Base-by-base conservation (phyloP, 192 early-diverging fungal species). In the Umbelopsis isabellina region DNA sequence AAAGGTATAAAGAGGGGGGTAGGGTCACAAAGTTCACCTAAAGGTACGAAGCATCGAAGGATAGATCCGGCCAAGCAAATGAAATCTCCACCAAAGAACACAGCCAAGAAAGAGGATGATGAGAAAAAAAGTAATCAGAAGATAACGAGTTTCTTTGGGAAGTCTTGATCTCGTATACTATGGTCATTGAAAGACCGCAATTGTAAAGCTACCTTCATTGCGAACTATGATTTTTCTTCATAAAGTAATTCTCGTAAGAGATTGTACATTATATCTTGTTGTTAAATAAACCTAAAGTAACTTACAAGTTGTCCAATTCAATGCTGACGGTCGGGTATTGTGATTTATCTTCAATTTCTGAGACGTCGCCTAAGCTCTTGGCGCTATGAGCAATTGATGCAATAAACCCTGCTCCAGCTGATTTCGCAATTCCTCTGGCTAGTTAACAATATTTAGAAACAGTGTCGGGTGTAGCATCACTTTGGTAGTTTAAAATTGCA, bases 121-220 rank as follows among this genome's bases (percentile, higher is more conserved):
- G 33, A 61, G 33, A 30, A 18, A 15, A 61, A 35, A 16, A 61
- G 30, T n/a, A 61, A 61, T 30, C 27, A 61, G 33, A 61, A 61
- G 30, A 61, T 61, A 35, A 61, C 55, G 12, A 61, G 55, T 61
- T 61, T 61, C 55, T 61, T 61, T 61, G 16, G 27, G 3, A 61
- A 35, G 30, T 53, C 51, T 12, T 53, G 5, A 35, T 25, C 12
- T 27, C 7, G 25, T 35, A 18, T 61, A 35, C 25, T 16, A 5
- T n/a, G 15, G 30, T 61, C 27, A 61, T 61, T 61, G 55, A 61
- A 50, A 74, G 45, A 74, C 68, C 22, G 72, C 72, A 10, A 74
- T 49, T n/a, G 72, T 74, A 67, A 74, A 74, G 10, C 23, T 69
- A n/a, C 72, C 72, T 65, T 74, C 72, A 33, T 74, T 74, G 21